Conservation (phyloP, 2,329 filamentous ascomycete species). For the Fusarium decemcellulare region DNA sequence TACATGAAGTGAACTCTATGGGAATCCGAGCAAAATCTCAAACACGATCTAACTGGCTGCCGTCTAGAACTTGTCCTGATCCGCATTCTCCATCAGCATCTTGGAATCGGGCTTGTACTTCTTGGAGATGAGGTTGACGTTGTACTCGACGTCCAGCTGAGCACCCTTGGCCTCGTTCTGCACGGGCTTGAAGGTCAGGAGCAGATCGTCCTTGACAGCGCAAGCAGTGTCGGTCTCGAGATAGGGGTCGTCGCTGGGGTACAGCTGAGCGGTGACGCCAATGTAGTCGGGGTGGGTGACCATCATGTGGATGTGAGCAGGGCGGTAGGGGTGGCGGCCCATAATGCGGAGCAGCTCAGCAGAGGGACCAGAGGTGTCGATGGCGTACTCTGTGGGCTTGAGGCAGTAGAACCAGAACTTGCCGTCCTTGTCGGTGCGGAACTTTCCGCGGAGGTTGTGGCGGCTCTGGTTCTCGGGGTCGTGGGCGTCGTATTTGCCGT, state of each 20-base stretch:
- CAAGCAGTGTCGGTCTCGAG: slow-evolving; percentile 65
- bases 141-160: slow-evolving; percentile 57
- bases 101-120: slow-evolving; percentile 56
- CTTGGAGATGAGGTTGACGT: slow-evolving; percentile 60
- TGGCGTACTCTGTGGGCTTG: slow-evolving; percentile 80
- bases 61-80: slow-evolving; percentile 44
- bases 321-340: slow-evolving; percentile 64
- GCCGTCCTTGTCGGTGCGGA: slow-evolving; percentile 78
- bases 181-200: slow-evolving; percentile 65
- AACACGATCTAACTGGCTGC: neutral
- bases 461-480: slow-evolving; percentile 78
- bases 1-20: neutral
- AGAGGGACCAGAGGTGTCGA: slow-evolving; percentile 73
- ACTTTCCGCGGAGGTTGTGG: slow-evolving; percentile 85
- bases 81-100: slow-evolving; percentile 49
- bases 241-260: slow-evolving; percentile 77
- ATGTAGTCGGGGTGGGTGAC: slow-evolving; percentile 76
- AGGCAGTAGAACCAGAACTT: slow-evolving; percentile 83
- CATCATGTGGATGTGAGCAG: slow-evolving; percentile 67
- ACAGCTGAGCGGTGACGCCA: slow-evolving; percentile 82
- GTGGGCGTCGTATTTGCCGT: slow-evolving; percentile 84
- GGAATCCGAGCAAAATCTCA: neutral
- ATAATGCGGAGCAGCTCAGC: slow-evolving; percentile 59
- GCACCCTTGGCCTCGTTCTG: slow-evolving; percentile 55
- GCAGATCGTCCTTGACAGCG: slow-evolving; percentile 67